phyloP scores from a whole-genome alignment of 345 rosid species.

The Eucalyptus regnans region DNA sequence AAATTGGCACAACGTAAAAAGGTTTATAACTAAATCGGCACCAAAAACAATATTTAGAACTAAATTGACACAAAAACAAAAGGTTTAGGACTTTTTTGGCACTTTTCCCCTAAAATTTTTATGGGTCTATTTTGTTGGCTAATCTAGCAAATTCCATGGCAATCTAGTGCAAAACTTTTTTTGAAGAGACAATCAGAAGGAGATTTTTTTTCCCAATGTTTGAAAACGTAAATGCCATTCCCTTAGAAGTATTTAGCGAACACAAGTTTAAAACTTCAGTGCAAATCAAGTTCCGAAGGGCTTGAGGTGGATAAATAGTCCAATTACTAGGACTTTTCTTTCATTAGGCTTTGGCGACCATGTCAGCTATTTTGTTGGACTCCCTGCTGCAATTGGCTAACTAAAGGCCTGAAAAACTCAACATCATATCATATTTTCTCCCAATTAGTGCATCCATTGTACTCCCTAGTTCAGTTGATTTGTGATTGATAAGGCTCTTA shows the following conservation, averaged over 20 bases:
- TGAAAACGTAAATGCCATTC: neutral
- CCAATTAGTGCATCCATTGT: neutral
- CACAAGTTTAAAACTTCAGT: neutral
- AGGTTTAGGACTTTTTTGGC: too few species aligned
- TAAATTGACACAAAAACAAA: too few species aligned
- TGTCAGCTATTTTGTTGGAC: neutral
- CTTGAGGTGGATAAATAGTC: neutral
- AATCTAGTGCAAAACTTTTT: neutral
- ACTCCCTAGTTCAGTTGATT: neutral
- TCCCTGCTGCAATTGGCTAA: neutral
- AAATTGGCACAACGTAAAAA: too few species aligned
- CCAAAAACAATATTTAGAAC: too few species aligned
- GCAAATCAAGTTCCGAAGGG: neutral
- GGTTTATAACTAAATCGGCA: too few species aligned
- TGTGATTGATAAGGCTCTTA: neutral
- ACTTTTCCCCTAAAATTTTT: too few species aligned
- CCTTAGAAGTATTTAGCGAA: neutral
- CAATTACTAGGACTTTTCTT: neutral
- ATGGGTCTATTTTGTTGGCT: neutral
- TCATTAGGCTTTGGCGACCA: neutral
- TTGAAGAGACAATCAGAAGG: neutral
- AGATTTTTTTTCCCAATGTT: neutral
- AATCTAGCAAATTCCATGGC: neutral
- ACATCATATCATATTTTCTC: neutral
- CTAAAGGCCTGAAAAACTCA: neutral